Evolutionary conservation across 441 rosid species (phyloP).

Genomic region (Lepidium campestre): DNA sequence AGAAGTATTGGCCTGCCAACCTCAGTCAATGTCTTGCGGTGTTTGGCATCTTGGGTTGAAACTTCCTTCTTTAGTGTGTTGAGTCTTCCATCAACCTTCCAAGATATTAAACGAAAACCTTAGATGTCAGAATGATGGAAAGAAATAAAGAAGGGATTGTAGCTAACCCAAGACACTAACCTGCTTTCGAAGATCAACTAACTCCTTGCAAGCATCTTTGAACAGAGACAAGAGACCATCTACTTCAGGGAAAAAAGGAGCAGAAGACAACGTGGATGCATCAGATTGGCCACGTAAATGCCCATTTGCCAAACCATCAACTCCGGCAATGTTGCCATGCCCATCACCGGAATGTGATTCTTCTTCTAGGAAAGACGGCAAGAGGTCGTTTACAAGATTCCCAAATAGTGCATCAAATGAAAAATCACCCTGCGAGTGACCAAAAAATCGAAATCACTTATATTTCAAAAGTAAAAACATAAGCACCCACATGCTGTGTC

Average conservation of each 20-base stretch:
- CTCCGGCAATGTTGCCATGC: conserved; percentile 31
- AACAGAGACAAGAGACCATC: conserved; percentile 79
- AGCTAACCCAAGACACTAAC: conserved; percentile 27
- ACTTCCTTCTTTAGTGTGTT: conserved; percentile 87
- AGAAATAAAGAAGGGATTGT: neutral
- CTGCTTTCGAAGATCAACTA: conserved; percentile 89
- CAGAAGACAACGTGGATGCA: conserved; percentile 40
- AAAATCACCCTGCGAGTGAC: conserved; percentile 72
- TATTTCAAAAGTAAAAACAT: neutral
- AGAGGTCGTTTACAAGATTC: conserved; percentile 76
- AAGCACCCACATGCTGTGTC: neutral
- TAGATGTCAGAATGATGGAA: neutral
- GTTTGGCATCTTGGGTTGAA: conserved; percentile 86
- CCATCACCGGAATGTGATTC: conserved; percentile 61
- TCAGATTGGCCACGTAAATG: conserved; percentile 57
- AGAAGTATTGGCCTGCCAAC: conserved; percentile 35
- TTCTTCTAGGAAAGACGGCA: conserved; percentile 87
- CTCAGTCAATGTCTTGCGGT: conserved; percentile 91
- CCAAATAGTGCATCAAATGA: conserved; percentile 96
- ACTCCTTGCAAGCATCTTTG: conserved; percentile 84
- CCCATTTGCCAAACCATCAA: conserved; percentile 68
- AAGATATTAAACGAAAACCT: conserved; percentile 16
- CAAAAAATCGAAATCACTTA: neutral
- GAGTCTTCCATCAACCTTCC: conserved; percentile 87
- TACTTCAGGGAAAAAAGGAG: conserved; percentile 93